Percentiles rank a stretch among this genome's conserved stretches.
Conservation (phyloP, 352 stramenopile genomes). For the Phytophthora capsici region DNA sequence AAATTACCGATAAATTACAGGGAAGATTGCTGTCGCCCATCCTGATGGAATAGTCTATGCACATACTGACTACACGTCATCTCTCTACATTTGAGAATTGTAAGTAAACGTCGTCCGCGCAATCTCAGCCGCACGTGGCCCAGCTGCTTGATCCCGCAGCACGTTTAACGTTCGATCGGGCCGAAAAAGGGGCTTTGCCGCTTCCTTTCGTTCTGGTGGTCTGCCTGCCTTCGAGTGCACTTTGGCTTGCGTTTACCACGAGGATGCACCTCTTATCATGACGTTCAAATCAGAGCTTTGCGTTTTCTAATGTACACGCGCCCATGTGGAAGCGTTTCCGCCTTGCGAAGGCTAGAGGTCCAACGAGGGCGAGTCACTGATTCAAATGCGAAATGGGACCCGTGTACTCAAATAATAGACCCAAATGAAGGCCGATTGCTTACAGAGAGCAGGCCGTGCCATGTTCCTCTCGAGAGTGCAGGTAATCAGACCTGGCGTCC, state of each 20-base stretch:
- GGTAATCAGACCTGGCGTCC: constrained; percentile 12
- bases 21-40: constrained; percentile 22
- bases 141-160: background rate
- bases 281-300: constrained; percentile 3
- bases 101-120: constrained; percentile 2
- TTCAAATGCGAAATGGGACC: constrained; percentile 6
- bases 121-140: constrained; percentile 41
- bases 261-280: constrained; percentile 3
- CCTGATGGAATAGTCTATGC: background rate
- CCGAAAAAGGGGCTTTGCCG: constrained; percentile 11
- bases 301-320: constrained; percentile 6
- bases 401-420: background rate
- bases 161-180: constrained; percentile 12
- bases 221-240: background rate
- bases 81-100: constrained; percentile 11
- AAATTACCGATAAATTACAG: constrained; percentile 43
- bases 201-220: constrained; percentile 43
- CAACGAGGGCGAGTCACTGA: constrained; percentile 19
- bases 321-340: constrained; percentile 7
- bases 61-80: constrained; percentile 1
- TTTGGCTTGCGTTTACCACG: constrained; percentile 15
- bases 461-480: background rate
- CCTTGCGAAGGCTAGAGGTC: constrained; percentile 4
- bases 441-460: constrained; percentile 5
- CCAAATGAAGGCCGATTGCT: constrained; percentile 7